Evolutionary conservation across 257 asterid genomes (phyloP), one percentile per base, ranked within the genome.

Genomic region (Primulina eburnea): DNA sequence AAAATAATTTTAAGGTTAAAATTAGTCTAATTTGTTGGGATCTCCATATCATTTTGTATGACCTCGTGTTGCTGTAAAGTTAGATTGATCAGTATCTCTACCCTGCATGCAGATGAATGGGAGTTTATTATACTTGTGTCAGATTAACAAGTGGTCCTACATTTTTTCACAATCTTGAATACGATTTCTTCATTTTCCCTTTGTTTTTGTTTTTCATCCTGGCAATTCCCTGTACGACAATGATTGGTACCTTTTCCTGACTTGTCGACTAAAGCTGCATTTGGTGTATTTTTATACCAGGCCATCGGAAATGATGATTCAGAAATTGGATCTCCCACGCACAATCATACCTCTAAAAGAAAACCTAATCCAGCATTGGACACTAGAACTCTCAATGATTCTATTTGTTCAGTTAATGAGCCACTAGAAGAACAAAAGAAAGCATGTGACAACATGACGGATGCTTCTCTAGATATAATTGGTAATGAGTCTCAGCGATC

Each of bases 241-340:
- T 24, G 26, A 24, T 24, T 24, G 26, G 11, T 67, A 35, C 71
- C 18, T 33, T 71, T 50, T 71, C 17, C 24, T 20, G 9, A 43
- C 43, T 6, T 60, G 58, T 75, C 64, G 34, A 43, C 78, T 60
- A 17, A 68, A 26, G 30, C 65, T 60, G 28, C 56, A 66, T 74
- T 64, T 26, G 73, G 30, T 69, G 58, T 62, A 60, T 76, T 82
- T 86, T 65, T 56, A 65, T 59, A 50, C 55, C 89, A 92, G 98
- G 96, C 79, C 67, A 80, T 81, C 30, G 83, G 80, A 52, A 87
- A 85, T 81, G 95, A 84, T 65, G 96, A 89, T 80, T 81, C 88
- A 6, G 96, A 88, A 73, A 76, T 84, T 73, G 96, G 81, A 21
- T 81, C 92, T 60, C 84, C 83, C 50, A 76, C 69, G 73, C 82